Percentiles rank a stretch among this genome's conserved stretches.
These are phyloP conservation scores for Sinapis alba DNA, from an alignment of 441 rosid species.

Conservation along the genomic window DNA sequence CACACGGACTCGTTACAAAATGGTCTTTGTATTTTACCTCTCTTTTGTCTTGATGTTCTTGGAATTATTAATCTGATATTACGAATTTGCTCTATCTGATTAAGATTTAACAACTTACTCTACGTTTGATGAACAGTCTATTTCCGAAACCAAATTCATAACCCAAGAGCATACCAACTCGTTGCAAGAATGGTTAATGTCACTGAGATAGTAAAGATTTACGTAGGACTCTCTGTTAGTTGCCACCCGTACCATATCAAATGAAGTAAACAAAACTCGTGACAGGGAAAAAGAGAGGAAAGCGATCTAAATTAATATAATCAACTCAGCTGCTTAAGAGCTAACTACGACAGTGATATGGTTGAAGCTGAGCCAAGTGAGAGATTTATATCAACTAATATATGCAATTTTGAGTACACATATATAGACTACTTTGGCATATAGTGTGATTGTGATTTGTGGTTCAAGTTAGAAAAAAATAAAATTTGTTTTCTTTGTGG, in stretches of 20 bases:
- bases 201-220: not conserved
- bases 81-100: not conserved
- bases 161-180: not conserved
- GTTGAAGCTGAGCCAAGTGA: not conserved
- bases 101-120: not conserved
- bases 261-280: not conserved
- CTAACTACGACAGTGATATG: too few relatives aligned
- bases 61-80: not conserved
- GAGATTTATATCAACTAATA: too few relatives aligned
- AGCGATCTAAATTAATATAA: not conserved
- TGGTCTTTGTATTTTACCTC: conserved; percentile 3
- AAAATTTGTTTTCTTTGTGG: too few relatives aligned
- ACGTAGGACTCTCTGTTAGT: not conserved
- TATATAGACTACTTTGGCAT: too few relatives aligned
- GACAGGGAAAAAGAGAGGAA: not conserved
- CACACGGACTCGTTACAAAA: conserved; percentile 9
- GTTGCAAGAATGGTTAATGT: not conserved
- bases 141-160: not conserved
- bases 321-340: not conserved
- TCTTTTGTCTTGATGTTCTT: conserved; percentile 14
- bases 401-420: too few relatives aligned
- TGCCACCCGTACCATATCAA: not conserved
- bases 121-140: not conserved
- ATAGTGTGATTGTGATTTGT: too few relatives aligned
- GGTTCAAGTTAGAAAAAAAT: too few relatives aligned